Base-by-base conservation (phyloP, 2,329 filamentous ascomycete genomes). In the Cercospora berteroae region DNA sequence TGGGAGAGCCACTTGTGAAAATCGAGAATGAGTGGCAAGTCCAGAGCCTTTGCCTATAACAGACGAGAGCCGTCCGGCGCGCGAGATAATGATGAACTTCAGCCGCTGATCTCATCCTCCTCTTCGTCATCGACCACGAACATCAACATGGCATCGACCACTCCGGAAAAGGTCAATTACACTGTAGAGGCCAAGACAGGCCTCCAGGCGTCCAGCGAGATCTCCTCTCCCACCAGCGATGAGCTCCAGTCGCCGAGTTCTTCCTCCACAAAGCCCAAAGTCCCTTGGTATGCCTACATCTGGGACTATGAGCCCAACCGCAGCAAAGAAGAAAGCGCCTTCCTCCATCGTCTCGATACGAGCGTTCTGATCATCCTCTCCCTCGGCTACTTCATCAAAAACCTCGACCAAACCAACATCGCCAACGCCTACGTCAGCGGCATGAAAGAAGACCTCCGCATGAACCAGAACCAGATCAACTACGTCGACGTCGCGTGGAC, bases 401-500 rank as follows among this genome's bases (percentile, higher is more conserved):
- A 83, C 60, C 75, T 85, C 79, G 73, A 75, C 27, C 72, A 76
- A 55, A 58, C 55, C 18, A 76, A 76, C 63, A 74, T 76, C 58
- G 81, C 79, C 69, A 82, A 81, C 75, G 80, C 81, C 7, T 84
- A 81, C 68, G 80, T 83, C 4, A 82, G 80, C 23, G 82, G 81
- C 33, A 84, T 83, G 81, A 79, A 86, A 73, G 83, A 86, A 70
- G 85, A 87, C 63, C 76, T 87, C 0, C 73, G 78, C 1, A 75
- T 88, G 20, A 82, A 83, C 56, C 80, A 81, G 1, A 87, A 88
- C 69, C 78, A 88, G 64, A 78, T 87, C 33, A 87, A 87, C 62
- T 84, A 83, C 63, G 83, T 85, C 77, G 80, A 86, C 60, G 83
- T 85, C 0, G 83, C 81, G 29, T 89, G 87, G 81, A 88, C 85